Evolutionary conservation across 2,329 filamentous ascomycete species (phyloP), one percentile per base, ranked within the genome.

Genomic region (Blastomyces emzantsi): DNA sequence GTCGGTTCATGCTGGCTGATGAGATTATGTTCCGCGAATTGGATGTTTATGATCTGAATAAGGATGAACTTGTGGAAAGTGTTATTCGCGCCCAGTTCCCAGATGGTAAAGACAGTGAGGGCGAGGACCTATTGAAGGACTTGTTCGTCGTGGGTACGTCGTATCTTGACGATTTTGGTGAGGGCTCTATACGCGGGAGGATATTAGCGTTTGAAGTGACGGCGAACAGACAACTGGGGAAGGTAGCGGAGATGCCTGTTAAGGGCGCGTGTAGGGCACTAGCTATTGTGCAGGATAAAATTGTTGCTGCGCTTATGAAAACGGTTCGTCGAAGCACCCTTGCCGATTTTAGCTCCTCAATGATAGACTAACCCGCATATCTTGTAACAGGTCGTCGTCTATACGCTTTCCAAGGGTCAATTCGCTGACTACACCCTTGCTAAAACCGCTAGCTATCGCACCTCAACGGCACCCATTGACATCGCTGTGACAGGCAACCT

Each of bases 101-200:
- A 2, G 87, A 83, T 45, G 81, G 81, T 2, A 80, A 83, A 61
- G 82, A 81, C 19, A 79, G 80, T 17, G 70, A 71, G 80, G 86
- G 85, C 11, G 78, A 81, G 5, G 83, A 82, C 0, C 60, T 63
- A 1, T 67, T 61, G 19, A 76, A 73, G 64, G 92, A 97, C 73
- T 82, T 92, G 52, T 97, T 97, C 71, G 79, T 97, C n/a, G 85
- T 97, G 7, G 94, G 94, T 7, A 97, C 94, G 0, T 90, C 90
- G 63, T 92, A 89, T 70, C 73, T 93, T 54, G 80, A 81, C 8
- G 84, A 85, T 9, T 80, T 83, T 11, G 77, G 77, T 2, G 76
- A 81, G 22, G 80, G 82, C 13, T 78, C 82, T 17, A 80, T 82
- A n/a, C 81, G 85, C 47, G 94, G 94, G 0, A 86, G 93, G 15